Conservation (phyloP, 768 basidiomycete genomes). For the Pisolithus sp. region DNA sequence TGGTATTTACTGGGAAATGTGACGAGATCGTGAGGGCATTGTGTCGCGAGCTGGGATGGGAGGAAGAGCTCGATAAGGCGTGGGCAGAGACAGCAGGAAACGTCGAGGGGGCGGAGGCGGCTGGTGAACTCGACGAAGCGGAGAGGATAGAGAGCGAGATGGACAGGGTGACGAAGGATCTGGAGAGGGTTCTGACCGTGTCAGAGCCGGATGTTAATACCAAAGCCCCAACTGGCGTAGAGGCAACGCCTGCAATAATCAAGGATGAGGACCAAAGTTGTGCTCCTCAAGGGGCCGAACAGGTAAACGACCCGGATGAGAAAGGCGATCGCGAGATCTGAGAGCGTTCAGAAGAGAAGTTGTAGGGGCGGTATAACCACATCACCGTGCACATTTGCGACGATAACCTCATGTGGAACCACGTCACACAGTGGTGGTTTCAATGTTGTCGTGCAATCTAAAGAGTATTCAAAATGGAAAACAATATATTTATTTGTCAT, state of each 20-base stretch:
- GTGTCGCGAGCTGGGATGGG: conserved; percentile 70
- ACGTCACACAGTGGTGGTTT: no score
- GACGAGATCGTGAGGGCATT: conserved; percentile 61
- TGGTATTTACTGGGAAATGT: conserved; percentile 63
- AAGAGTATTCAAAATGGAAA: no score
- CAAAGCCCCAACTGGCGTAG: neutral
- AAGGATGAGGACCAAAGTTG: neutral
- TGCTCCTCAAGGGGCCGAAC: no score
- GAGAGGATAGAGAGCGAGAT: conserved; percentile 16
- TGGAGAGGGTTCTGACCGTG: conserved; percentile 17
- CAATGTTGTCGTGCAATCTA: no score
- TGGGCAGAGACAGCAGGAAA: conserved; percentile 48
- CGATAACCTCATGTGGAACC: no score
- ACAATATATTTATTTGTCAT: no score
- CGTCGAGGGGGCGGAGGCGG: conserved; percentile 13
- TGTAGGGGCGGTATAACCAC: no score
- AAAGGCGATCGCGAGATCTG: no score
- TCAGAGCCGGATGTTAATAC: conserved; percentile 4
- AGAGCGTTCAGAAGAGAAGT: no score
- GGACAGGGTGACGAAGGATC: conserved; percentile 19
- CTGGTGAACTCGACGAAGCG: conserved; percentile 1
- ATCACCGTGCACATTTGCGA: no score
- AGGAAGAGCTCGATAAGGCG: conserved; percentile 46
- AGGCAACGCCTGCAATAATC: neutral
- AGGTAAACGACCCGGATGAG: no score